These are phyloP conservation scores for Collariella sp. DNA, from an alignment of 495 filamentous ascomycete species.

Conservation along the genomic window DNA sequence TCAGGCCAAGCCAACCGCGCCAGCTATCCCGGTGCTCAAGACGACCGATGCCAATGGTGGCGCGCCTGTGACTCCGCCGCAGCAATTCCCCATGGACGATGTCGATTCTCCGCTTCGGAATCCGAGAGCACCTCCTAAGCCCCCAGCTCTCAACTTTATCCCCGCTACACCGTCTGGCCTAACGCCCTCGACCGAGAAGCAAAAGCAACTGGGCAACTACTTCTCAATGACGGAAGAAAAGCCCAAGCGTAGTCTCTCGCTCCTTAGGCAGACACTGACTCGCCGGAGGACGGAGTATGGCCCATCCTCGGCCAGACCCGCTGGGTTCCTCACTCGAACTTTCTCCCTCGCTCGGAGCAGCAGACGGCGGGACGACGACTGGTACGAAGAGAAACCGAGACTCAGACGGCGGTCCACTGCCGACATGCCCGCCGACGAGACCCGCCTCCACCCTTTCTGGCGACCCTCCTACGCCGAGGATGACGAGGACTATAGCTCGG, in stretches of 20 bases:
- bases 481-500: slow-evolving; percentile 19
- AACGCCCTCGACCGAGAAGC: slow-evolving; percentile 46
- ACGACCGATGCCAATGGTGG: slow-evolving; percentile 33
- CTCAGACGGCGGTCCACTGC: slow-evolving; percentile 30
- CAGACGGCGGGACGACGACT: slow-evolving; percentile 7
- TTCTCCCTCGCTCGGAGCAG: slow-evolving; percentile 33
- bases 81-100: slow-evolving; percentile 39
- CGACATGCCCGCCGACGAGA: slow-evolving; percentile 39
- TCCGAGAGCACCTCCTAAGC: slow-evolving; percentile 54
- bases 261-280: slow-evolving; percentile 50
- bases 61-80: slow-evolving; percentile 40
- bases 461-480: slow-evolving; percentile 66
- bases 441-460: slow-evolving; percentile 73
- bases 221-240: slow-evolving; percentile 34
- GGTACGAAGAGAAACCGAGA: slow-evolving; percentile 23
- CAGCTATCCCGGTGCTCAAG: slow-evolving; percentile 25
- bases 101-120: slow-evolving; percentile 67
- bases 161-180: slow-evolving; percentile 58
- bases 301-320: slow-evolving; percentile 35
- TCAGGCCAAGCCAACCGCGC: slow-evolving; percentile 5
- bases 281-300: slow-evolving; percentile 47
- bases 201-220: slow-evolving; percentile 43
- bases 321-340: slow-evolving; percentile 33
- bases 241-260: slow-evolving; percentile 41
- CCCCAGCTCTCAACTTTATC: slow-evolving; percentile 62